Evolutionary conservation across 768 basidiomycete genomes (phyloP), one percentile per base, ranked within the genome.

Genomic region (Mrakia frigida): DNA sequence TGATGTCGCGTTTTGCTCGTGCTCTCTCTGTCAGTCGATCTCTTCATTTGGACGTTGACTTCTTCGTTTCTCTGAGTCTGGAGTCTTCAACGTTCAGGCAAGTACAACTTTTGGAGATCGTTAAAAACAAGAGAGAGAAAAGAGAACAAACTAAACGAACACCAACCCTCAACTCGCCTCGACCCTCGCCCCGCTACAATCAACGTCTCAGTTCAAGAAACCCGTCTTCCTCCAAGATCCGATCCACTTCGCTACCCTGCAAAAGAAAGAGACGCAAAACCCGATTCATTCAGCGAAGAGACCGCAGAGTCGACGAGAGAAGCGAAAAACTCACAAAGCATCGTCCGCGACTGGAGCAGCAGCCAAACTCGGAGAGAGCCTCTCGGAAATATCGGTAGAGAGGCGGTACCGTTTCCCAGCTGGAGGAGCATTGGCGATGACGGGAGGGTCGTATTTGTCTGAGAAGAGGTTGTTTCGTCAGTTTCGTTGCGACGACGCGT

Each of bases 401-500:
- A 73, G 59, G 6, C 59, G 59, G 37, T 41, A 73, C 23, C 72
- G 33, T 39, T 61, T 73, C 18, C 53, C 56, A 35, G 39, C 21
- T 18, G 72, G 35, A 16, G 72, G n/a, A 7, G 81, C 76, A 4
- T 82, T 80, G 6, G 84, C 83, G 31, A 53, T 21, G 25, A 53
- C 18, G 9, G 52, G 52, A 53, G 52, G 52, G 52, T 78, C 53
- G 79, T 85, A 86, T 3, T 84, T 81, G 80, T 46, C 82, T 82
- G 80, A 80, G 84, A 35, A 3, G 16, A 28, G 61, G 5, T 14
- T 21, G 61, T 37, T 28, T 63, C 31, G 43, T 43, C 43, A 43
- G 43, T 43, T 43, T 4, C 10, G 10, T 11, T 43, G 31, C 52
- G 52, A 7, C 21, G 21, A 69, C 68, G 52, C 52, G 21, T 53